These are phyloP conservation scores for Blastobotrys americana DNA, from an alignment of 805 yeast genomes.

Conservation along the genomic window DNA sequence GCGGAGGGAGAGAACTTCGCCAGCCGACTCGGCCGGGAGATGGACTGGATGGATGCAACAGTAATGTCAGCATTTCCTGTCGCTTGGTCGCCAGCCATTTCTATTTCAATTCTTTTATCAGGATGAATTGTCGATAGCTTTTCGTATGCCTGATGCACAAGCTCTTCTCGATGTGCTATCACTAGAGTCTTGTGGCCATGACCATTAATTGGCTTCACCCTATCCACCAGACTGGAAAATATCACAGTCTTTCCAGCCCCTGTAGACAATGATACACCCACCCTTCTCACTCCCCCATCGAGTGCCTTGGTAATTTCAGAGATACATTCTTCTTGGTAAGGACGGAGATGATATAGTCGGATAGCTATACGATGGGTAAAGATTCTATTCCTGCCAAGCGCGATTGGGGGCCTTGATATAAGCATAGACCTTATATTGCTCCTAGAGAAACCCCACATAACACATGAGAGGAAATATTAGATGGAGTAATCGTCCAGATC, in stretches of 20 bases:
- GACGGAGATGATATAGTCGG: slow-evolving; percentile 28
- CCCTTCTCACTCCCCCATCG: slow-evolving; percentile 40
- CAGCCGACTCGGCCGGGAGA: slow-evolving; percentile 44
- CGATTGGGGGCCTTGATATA: too few species aligned
- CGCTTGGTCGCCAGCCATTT: slow-evolving; percentile 53
- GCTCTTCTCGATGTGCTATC: slow-evolving; percentile 74
- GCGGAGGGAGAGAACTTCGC: slow-evolving; percentile 46
- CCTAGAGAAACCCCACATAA: too few species aligned
- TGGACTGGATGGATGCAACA: slow-evolving; percentile 70
- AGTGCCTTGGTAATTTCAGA: slow-evolving; percentile 45
- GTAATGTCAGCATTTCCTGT: slow-evolving; percentile 49
- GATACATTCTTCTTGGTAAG: slow-evolving; percentile 70
- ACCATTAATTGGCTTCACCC: slow-evolving; percentile 30
- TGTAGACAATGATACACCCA: slow-evolving; percentile 83
- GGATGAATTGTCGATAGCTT: slow-evolving; percentile 47
- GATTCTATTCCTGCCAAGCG: too few species aligned
- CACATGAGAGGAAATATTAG: too few species aligned
- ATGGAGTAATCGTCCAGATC: too few species aligned
- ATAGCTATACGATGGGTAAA: too few species aligned
- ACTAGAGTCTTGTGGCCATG: slow-evolving; percentile 42
- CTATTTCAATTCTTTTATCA: slow-evolving; percentile 47
- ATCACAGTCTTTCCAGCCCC: slow-evolving; percentile 86
- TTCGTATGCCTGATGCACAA: slow-evolving; percentile 60
- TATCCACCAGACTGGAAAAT: slow-evolving; percentile 21
- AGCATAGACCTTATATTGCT: too few species aligned